These are phyloP conservation scores for Annulohypoxylon stygium DNA, from an alignment of 495 filamentous ascomycete genomes.

Conservation along the genomic window DNA sequence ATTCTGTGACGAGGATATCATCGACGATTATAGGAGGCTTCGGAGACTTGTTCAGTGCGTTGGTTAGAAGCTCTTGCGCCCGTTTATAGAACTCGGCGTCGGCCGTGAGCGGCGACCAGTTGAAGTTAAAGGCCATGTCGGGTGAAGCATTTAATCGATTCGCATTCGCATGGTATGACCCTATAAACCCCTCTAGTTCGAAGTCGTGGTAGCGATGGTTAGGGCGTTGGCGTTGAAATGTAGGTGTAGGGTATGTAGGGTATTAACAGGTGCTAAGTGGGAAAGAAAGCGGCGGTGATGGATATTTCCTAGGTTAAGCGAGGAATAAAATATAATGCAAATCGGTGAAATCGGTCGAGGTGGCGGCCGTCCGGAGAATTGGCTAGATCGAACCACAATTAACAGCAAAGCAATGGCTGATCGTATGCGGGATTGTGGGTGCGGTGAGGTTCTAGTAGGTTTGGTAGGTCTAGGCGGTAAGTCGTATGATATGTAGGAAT, in stretches of 20 bases:
- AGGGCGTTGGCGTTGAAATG: neutral
- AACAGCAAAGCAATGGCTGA: constrained; percentile 40
- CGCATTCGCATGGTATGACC: constrained; percentile 45
- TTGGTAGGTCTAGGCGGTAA: constrained; percentile 6
- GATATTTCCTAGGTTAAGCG: constrained; percentile 19
- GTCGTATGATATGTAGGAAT: constrained; percentile 31
- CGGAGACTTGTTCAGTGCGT: constrained; percentile 95
- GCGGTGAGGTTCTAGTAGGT: constrained; percentile 22
- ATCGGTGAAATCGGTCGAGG: constrained; percentile 40
- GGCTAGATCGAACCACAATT: constrained; percentile 44
- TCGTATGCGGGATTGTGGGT: constrained; percentile 28
- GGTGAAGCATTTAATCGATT: constrained; percentile 51
- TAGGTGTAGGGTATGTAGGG: constrained; percentile 15
- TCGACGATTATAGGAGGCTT: constrained; percentile 99
- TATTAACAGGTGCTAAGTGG: constrained; percentile 17
- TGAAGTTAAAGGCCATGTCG: constrained; percentile 99
- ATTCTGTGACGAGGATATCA: constrained; percentile 97
- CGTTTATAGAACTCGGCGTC: constrained; percentile 90
- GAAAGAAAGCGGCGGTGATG: constrained; percentile 23
- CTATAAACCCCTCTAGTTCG: neutral
- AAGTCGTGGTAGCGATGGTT: neutral
- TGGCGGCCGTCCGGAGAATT: constrained; percentile 34
- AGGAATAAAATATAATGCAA: constrained; percentile 37
- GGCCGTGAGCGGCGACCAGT: constrained; percentile 98
- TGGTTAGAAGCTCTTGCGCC: constrained; percentile 93